phyloP scores from a whole-genome alignment of 768 basidiomycete genomes.

The Tylopilus cervinicoccineus region DNA sequence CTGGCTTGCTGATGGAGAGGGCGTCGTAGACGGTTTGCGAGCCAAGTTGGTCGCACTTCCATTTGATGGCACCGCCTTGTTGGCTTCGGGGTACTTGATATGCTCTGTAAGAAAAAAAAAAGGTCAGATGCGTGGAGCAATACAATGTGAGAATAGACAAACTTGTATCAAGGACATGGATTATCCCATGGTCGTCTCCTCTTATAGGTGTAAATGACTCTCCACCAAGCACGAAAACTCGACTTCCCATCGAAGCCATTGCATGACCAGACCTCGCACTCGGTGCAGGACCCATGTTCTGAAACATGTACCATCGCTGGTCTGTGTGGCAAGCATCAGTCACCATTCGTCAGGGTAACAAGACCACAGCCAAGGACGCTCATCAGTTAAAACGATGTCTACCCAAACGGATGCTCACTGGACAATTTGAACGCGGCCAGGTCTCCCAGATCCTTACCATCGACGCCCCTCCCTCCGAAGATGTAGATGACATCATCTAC shows the following conservation, averaged over 20 bases:
- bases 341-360: not conserved
- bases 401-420: slow-evolving; percentile 55
- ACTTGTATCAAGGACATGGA: slow-evolving; percentile 97
- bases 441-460: slow-evolving; percentile 93
- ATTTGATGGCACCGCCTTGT: slow-evolving; percentile 36
- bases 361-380: not conserved
- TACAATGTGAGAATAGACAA: slow-evolving; percentile 30
- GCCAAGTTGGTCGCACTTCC: slow-evolving; percentile 30
- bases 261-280: slow-evolving; percentile 92
- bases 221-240: slow-evolving; percentile 92
- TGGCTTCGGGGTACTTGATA: slow-evolving; percentile 87
- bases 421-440: slow-evolving; percentile 96
- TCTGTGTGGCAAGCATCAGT: slow-evolving; percentile 45
- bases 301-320: slow-evolving; percentile 99
- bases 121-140: slow-evolving; percentile 2
- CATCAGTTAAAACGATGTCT: not conserved
- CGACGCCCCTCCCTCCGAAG: slow-evolving; percentile 95
- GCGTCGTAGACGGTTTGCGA: slow-evolving; percentile 47
- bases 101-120: slow-evolving; percentile 49
- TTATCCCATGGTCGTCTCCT: slow-evolving; percentile 72
- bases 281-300: slow-evolving; percentile 98
- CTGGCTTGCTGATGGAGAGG: slow-evolving; percentile 28
- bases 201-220: slow-evolving; percentile 77
- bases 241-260: slow-evolving; percentile 90
- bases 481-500: slow-evolving; percentile 98